Conservation (phyloP, 2,329 filamentous ascomycete genomes). For the Teratosphaeria viscida region DNA sequence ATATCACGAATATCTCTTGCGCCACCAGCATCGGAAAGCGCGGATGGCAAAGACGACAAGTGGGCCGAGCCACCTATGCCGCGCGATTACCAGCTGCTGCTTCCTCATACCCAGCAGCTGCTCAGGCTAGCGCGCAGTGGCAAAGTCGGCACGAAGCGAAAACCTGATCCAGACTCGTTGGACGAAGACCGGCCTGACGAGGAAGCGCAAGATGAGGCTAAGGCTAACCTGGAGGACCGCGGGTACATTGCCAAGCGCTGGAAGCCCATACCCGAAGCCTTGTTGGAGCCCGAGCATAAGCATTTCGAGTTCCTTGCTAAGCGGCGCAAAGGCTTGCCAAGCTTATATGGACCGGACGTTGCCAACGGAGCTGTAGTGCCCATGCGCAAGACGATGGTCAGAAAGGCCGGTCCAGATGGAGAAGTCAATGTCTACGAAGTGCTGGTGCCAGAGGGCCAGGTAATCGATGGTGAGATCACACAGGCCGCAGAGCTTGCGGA, state of each 20-base stretch:
- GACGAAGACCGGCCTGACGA: constrained; percentile 47
- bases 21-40: constrained; percentile 18
- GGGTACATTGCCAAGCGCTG: constrained; percentile 50
- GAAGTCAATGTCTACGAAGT: constrained; percentile 79
- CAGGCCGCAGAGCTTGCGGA: constrained; percentile 41
- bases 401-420: constrained; percentile 56
- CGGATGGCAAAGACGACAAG: constrained; percentile 42
- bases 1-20: constrained; percentile 22
- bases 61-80: constrained; percentile 84
- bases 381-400: constrained; percentile 69
- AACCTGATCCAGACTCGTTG: constrained; percentile 39
- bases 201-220: constrained; percentile 24
- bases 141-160: constrained; percentile 49
- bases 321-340: constrained; percentile 48
- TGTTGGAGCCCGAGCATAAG: constrained; percentile 49
- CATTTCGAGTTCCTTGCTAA: constrained; percentile 47
- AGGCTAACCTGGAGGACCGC: constrained; percentile 33
- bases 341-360: constrained; percentile 33
- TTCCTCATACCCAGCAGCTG: constrained; percentile 70
- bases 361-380: constrained; percentile 23
- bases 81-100: constrained; percentile 67
- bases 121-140: constrained; percentile 69
- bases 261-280: constrained; percentile 44
- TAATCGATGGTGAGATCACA: constrained; percentile 71
- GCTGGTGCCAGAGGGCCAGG: constrained; percentile 67